Evolutionary conservation across 1,284 basidiomycete genomes (phyloP).

Genomic region (Tilletia walkeri): DNA sequence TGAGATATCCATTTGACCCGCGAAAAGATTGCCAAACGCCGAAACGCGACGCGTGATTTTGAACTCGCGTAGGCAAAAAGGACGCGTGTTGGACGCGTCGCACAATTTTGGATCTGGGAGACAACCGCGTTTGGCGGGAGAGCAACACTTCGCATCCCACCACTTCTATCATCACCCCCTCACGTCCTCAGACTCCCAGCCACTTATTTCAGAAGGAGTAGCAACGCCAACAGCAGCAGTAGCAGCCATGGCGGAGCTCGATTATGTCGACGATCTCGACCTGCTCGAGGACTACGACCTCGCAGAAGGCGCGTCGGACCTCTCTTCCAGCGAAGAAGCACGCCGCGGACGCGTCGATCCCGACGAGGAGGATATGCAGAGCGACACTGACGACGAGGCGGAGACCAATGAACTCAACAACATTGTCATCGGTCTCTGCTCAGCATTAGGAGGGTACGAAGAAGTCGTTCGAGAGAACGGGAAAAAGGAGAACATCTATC

Average conservation of each 20-base stretch:
- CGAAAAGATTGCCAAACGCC: no score
- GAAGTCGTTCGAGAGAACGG: conserved; percentile 31
- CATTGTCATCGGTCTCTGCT: conserved; percentile 44
- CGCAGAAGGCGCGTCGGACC: conserved; percentile 20
- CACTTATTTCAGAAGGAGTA: no score
- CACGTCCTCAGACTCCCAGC: no score
- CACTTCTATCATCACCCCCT: no score
- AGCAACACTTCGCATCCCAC: no score
- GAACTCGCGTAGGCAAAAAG: no score
- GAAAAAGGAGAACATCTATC: conserved; percentile 30
- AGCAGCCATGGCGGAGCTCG: conserved; percentile 26
- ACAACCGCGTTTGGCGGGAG: no score
- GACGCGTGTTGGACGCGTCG: no score
- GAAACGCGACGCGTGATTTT: no score
- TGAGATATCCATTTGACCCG: no score
- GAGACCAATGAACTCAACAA: conserved; percentile 36
- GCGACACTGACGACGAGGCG: conserved; percentile 28
- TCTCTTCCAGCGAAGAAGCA: conserved; percentile 25
- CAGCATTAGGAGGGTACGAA: conserved; percentile 52
- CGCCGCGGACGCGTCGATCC: conserved; percentile 25
- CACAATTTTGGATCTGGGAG: no score
- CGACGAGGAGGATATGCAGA: conserved; percentile 21
- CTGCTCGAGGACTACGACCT: conserved; percentile 31
- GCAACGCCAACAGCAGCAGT: no score
- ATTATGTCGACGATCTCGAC: conserved; percentile 42